These are phyloP conservation scores for Pezicula carpinea DNA, from an alignment of 2,329 filamentous ascomycete species.

Conservation along the genomic window DNA sequence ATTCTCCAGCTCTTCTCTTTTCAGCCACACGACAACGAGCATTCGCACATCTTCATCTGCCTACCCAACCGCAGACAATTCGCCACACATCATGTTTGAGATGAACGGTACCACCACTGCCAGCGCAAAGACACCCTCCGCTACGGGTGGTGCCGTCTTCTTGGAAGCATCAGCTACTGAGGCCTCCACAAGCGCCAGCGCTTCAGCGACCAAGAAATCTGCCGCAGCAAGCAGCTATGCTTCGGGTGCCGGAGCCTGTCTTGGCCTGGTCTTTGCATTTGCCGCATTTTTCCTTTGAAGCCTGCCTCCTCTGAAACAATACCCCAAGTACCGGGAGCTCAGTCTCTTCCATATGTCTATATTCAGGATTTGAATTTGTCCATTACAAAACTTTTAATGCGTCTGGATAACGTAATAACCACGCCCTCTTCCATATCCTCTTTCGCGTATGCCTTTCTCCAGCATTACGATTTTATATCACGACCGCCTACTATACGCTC, in stretches of 20 bases:
- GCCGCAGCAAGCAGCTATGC: conserved; percentile 11
- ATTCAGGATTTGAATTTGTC: conserved; percentile 4
- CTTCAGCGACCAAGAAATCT: conserved; percentile 14
- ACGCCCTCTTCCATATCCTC: neutral
- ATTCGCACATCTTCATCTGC: neutral
- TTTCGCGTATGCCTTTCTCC: neutral
- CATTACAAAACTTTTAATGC: conserved; percentile 19
- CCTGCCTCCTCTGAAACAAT: neutral
- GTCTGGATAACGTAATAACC: conserved; percentile 25
- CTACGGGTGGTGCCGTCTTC: conserved; percentile 4
- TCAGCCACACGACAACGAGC: neutral
- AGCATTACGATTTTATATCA: neutral
- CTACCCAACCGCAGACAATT: neutral
- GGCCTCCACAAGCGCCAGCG: conserved; percentile 3
- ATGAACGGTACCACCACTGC: conserved; percentile 11
- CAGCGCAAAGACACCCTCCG: neutral
- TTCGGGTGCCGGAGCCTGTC: conserved; percentile 11
- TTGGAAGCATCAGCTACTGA: conserved; percentile 1
- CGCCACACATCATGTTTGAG: conserved; percentile 23
- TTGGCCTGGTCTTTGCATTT: conserved; percentile 15
- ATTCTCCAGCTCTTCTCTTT: conserved; percentile 2
- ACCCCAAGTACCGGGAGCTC: neutral
- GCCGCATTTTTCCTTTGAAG: conserved; percentile 18
- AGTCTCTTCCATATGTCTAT: neutral
- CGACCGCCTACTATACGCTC: neutral